Evolutionary conservation across 2,329 filamentous ascomycete species (phyloP), one percentile per base, ranked within the genome.

Genomic region (Nigrospora osmanthi): DNA sequence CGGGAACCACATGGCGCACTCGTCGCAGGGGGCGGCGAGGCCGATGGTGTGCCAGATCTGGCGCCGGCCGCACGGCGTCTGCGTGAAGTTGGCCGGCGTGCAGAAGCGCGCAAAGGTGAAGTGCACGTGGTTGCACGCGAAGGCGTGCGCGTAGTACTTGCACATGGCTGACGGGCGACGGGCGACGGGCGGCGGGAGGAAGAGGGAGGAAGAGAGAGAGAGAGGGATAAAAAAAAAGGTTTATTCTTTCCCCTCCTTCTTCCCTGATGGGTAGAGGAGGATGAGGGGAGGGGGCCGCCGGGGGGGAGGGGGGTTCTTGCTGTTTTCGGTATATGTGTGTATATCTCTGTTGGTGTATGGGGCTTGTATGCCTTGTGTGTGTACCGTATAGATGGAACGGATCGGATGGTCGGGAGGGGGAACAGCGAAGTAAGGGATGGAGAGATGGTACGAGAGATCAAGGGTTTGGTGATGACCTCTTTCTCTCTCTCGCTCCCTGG

Each of bases 91-190:
- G 39, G 64, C 63, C 2, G 60, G 54, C 17, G 51, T 51, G 53
- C 63, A 67, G 54, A 61, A 63, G 52, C 58, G 54, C 41, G 63
- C 64, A 38, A 67, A 65, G 43, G 54, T 58, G 49, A 59, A 58
- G 33, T 53, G 52, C 41, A 56, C 49, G 55, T 66, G 63, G 44
- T 60, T 61, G 59, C 63, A 66, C 40, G 50, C 48, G 52, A 63
- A 64, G 34, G 53, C 53, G 51, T 65, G 62, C 47, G 63, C 63
- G 55, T 66, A 66, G 54, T 66, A 66, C 42, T 61, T 57, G 49
- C 63, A 67, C 64, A 66, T 66, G 12, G 31, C 54, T 6, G n/a
- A n/a, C n/a, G n/a, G 17, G 32, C 15, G 28, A n/a, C n/a, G 23
- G 42, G 4, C 4, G 19, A 7, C 19, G 4, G 4, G 19, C 19